These are phyloP conservation scores for Rhodomyrtus tomentosa DNA, from an alignment of 345 rosid species.

Conservation along the genomic window DNA sequence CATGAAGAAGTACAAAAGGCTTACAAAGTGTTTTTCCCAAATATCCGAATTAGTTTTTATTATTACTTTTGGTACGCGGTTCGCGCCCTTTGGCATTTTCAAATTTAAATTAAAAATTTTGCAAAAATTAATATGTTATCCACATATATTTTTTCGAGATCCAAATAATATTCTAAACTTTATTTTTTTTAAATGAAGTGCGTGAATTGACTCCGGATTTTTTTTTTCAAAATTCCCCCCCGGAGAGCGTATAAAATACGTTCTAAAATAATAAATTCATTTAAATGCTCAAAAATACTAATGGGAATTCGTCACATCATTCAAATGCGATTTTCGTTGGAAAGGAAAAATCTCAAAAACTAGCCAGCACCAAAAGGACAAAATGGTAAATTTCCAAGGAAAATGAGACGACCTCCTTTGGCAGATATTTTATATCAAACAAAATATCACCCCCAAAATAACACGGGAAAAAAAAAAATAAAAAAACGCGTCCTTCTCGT, in stretches of 20 bases:
- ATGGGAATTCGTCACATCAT: neutral
- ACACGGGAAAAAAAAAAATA: neutral
- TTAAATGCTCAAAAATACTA: neutral
- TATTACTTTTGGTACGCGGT: neutral
- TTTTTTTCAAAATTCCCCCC: fast-evolving
- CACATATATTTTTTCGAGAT: too few species aligned
- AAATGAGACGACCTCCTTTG: too few species aligned
- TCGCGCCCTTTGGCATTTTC: neutral
- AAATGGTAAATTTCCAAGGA: neutral
- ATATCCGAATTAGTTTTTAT: neutral
- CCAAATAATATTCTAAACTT: too few species aligned
- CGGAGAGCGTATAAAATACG: fast-evolving
- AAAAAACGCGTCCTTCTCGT: neutral
- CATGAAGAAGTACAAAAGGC: neutral
- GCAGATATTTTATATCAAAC: neutral
- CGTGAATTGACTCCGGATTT: neutral
- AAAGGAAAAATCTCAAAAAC: neutral
- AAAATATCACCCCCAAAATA: neutral
- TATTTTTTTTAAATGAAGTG: neutral
- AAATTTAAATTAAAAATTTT: neutral
- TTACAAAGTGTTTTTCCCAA: fast-evolving
- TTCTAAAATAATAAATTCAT: neutral
- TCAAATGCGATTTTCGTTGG: neutral
- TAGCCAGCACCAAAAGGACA: neutral
- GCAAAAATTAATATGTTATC: neutral